These are phyloP conservation scores for Aplosporella prunicola DNA, from an alignment of 2,329 filamentous ascomycete species.

Conservation along the genomic window DNA sequence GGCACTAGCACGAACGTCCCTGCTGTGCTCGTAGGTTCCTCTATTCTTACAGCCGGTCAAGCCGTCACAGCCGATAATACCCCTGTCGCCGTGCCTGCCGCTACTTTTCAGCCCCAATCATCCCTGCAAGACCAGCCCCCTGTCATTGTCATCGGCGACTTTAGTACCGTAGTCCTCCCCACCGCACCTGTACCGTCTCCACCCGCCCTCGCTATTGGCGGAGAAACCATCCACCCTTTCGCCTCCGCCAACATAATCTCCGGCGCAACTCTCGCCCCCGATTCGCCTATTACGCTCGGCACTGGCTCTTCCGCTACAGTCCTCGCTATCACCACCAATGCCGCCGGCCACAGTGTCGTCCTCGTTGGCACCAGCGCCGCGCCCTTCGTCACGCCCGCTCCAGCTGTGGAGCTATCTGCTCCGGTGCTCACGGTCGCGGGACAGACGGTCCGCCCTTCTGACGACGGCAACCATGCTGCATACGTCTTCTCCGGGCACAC, in stretches of 20 bases:
- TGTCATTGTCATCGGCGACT: too few species aligned
- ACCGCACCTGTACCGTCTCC: constrained; percentile 7
- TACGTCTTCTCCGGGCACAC: constrained; percentile 8
- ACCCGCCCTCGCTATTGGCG: neutral
- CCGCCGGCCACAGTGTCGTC: constrained; percentile 19
- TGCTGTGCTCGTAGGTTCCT: constrained; percentile 1
- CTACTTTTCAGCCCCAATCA: neutral
- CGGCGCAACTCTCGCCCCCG: constrained; percentile 16
- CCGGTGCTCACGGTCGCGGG: neutral
- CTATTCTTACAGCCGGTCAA: neutral
- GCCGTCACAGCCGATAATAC: constrained; percentile 1
- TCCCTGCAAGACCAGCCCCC: neutral
- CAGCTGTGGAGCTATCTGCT: constrained; percentile 7
- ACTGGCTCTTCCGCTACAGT: constrained; percentile 16
- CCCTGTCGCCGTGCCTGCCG: constrained; percentile 1
- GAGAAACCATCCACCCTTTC: constrained; percentile 1
- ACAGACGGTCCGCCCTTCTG: constrained; percentile 1
- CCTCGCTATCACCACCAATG: constrained; percentile 19
- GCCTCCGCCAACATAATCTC: neutral
- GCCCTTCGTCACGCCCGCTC: constrained; percentile 19
- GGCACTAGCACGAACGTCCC: constrained; percentile 3
- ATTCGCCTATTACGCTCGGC: constrained; percentile 20
- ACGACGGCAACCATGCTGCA: too few species aligned
- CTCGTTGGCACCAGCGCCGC: constrained; percentile 21
- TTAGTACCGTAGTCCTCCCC: constrained; percentile 13